These are phyloP conservation scores for Phytopythium boreale DNA, from an alignment of 352 stramenopile genomes.

Conservation along the genomic window DNA sequence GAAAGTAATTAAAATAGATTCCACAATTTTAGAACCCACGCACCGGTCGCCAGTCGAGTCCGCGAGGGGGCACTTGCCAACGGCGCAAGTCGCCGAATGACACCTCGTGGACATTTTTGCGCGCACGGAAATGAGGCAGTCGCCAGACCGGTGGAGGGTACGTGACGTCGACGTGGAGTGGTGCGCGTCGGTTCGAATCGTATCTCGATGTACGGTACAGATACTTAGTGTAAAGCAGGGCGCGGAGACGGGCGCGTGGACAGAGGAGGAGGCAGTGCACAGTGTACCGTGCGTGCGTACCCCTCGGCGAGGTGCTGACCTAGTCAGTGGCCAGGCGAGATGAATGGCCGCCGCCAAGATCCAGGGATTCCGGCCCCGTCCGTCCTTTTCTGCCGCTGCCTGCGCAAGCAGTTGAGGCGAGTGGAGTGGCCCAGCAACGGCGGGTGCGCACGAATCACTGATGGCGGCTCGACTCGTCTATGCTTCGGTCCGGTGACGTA, in stretches of 20 bases:
- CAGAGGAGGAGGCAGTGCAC: background rate
- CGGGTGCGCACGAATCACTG: background rate
- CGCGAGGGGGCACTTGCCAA: background rate
- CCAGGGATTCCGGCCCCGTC: background rate
- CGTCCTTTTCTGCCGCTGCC: background rate
- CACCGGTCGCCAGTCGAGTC: background rate
- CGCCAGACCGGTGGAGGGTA: background rate
- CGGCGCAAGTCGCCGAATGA: background rate
- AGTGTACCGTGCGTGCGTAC: background rate
- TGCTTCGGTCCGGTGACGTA: background rate
- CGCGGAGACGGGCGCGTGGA: background rate
- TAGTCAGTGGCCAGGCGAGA: no score
- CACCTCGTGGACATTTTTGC: background rate
- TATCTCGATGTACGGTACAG: background rate
- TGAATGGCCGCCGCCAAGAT: background rate
- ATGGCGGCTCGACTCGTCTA: slow-evolving; percentile 1
- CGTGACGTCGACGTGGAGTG: background rate
- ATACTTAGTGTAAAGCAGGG: no score
- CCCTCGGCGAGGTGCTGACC: no score
- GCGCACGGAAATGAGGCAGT: background rate
- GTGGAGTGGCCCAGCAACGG: no score
- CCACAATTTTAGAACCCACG: background rate
- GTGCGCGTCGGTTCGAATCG: no score
- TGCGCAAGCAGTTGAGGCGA: no score
- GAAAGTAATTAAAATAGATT: background rate